Evolutionary conservation across 176 grass and related monocot genomes (phyloP).

Genomic region (Tillandsia fasciculata): DNA sequence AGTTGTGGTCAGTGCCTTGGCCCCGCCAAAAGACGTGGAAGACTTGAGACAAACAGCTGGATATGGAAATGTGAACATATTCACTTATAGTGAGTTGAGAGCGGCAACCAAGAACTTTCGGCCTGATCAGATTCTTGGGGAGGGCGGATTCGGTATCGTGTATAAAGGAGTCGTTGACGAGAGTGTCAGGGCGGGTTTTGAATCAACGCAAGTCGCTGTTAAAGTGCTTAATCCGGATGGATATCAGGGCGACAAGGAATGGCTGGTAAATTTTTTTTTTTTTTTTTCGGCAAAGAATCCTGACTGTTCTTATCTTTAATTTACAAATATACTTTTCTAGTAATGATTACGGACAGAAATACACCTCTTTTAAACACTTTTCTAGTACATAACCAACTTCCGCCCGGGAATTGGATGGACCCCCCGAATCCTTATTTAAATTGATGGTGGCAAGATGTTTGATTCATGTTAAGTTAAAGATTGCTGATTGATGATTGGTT

Average conservation of each 20-base stretch:
- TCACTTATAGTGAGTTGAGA: constrained; percentile 69
- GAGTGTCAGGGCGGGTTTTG: constrained; percentile 60
- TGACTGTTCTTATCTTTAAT: not conserved
- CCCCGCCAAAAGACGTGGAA: constrained; percentile 80
- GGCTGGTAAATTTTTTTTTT: constrained; percentile 45
- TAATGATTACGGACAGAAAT: no score
- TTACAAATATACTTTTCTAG: no score
- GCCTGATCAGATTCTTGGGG: constrained; percentile 81
- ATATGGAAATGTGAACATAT: constrained; percentile 75
- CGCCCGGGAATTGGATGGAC: no score
- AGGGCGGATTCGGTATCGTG: constrained; percentile 94
- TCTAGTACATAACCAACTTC: no score
- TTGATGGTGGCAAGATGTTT: not conserved
- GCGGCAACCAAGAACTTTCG: constrained; percentile 85
- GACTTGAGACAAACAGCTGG: constrained; percentile 57
- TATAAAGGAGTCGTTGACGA: constrained; percentile 91
- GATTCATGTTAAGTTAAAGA: not conserved
- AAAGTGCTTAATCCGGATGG: constrained; percentile 94
- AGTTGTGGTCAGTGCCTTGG: constrained; percentile 45
- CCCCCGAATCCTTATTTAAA: no score
- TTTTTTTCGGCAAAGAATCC: not conserved
- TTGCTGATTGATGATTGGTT: constrained; percentile 1
- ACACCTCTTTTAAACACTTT: no score
- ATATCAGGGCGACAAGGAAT: constrained; percentile 95
- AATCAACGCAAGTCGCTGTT: constrained; percentile 70